A percentile compares a stretch with the other conserved stretches of the same genome.
Evolutionary conservation across 2,329 filamentous ascomycete genomes (phyloP).

Genomic region (Alternaria infectoria): DNA sequence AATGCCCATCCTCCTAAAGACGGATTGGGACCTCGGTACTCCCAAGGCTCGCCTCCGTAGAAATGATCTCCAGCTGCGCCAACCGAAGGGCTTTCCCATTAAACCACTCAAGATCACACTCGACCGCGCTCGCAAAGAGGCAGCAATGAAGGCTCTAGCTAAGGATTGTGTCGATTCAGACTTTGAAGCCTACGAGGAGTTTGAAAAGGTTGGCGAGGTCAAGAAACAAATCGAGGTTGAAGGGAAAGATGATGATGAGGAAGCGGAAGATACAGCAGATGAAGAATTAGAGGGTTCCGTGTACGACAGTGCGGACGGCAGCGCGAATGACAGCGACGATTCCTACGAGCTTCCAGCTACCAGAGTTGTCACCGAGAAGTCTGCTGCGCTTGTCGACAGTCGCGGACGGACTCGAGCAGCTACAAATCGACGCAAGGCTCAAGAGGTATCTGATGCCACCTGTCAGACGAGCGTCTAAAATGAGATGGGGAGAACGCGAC

Average conservation of each 20-base stretch:
- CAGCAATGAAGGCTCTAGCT: not conserved
- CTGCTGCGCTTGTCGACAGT: not conserved
- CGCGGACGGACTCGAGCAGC: constrained; percentile 10
- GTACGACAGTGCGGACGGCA: not conserved
- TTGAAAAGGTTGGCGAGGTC: not conserved
- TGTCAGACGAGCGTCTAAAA: not conserved
- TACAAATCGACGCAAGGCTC: constrained; percentile 2
- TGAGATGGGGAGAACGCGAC: not conserved
- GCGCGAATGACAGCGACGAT: not conserved
- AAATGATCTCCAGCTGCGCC: constrained; percentile 3
- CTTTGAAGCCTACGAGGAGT: constrained; percentile 8
- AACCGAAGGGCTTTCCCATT: constrained; percentile 12
- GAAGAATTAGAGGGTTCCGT: not conserved
- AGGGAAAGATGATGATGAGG: not conserved
- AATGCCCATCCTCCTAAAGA: not conserved
- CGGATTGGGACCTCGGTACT: not conserved
- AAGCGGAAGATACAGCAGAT: not conserved
- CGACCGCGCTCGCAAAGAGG: constrained; percentile 1
- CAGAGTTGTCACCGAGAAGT: not conserved
- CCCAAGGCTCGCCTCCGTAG: not conserved
- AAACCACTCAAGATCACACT: constrained; percentile 4
- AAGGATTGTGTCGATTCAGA: not conserved
- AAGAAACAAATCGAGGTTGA: not conserved
- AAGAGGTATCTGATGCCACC: not conserved
- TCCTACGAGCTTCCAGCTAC: not conserved